phyloP scores from a whole-genome alignment of 1,284 basidiomycete species.

The Heterobasidion parviporum region DNA sequence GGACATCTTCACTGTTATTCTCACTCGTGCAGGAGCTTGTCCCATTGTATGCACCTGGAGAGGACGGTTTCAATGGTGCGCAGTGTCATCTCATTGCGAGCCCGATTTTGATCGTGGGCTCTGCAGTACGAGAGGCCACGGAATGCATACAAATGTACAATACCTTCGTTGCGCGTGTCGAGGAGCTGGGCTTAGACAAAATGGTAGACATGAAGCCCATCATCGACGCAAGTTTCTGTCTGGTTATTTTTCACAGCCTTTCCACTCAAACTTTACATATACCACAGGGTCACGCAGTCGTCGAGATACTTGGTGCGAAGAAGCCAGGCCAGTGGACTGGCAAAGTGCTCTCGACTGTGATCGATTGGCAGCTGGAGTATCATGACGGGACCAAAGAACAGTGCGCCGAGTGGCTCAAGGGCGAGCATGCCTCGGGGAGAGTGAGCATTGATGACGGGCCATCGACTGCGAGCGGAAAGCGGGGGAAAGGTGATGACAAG shows the following conservation, averaged over 20 bases:
- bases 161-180: conserved; percentile 48
- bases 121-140: conserved; percentile 34
- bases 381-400: conserved; percentile 58
- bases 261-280: too few relatives aligned
- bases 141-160: conserved; percentile 57
- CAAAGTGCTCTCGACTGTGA: conserved; percentile 51
- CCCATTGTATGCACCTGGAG: conserved; percentile 37
- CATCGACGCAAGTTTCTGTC: conserved; percentile 54
- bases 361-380: conserved; percentile 80
- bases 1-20: conserved; percentile 70
- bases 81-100: conserved; percentile 3
- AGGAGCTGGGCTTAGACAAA: conserved; percentile 51
- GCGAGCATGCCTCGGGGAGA: conserved; percentile 39
- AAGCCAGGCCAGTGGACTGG: conserved; percentile 67
- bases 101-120: conserved; percentile 2
- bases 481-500: conserved; percentile 10
- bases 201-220: conserved; percentile 65
- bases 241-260: not conserved
- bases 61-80: conserved; percentile 43
- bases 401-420: conserved; percentile 62
- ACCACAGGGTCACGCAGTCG: conserved; percentile 64
- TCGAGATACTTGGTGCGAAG: conserved; percentile 40
- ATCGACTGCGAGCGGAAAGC: conserved; percentile 16
- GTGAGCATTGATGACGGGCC: conserved; percentile 23
- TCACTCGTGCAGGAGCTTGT: conserved; percentile 68